Evolutionary conservation across 2,329 filamentous ascomycete species (phyloP), one percentile per base, ranked within the genome.

Genomic region (Aspergillus alliaceus): DNA sequence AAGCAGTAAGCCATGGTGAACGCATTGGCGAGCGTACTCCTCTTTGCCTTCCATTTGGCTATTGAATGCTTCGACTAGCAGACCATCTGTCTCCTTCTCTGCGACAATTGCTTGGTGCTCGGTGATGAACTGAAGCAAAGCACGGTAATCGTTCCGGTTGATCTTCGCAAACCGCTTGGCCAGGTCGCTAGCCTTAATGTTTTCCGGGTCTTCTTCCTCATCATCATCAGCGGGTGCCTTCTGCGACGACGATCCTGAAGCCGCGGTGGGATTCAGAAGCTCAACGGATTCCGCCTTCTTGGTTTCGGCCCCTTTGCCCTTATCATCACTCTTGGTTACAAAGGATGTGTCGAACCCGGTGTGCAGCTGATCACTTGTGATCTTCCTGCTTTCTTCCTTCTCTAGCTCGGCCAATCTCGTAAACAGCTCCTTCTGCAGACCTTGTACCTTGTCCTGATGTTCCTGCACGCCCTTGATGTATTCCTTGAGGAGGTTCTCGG

Each of bases 41-140:
- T 89, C 85, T 63, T 90, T 86, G 55, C 86, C 85, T 62, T 91
- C 87, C 58, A 96, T 84, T 62, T 93, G 90, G 1, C 88, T 86
- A 72, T 96, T 93, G 77, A 99, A 98, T 0, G 93, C 95, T 75
- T 96, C 86, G 51, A 96, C 87, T 14, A 99, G 82, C 9, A 99
- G 82, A 15, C 91, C 93, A 70, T 99, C 93, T 1, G 92, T 95
- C 74, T 98, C 92, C 63, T 84, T 86, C 77, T 98, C 93, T 0
- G 85, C 82, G 32, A 98, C 79, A 53, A 99, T 87, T 60, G 88
- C 78, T 0, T 91, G 91, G 74, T 99, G 84, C 53, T 85, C 75
- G n/a, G 84, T 83, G 56, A 99, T 87, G 77, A 93, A 98, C 58
- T 88, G 80, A 31, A 93, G 81, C 65, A 86, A 89, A 18, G 86